phyloP scores from a whole-genome alignment of 768 basidiomycete genomes.

The Trametopsis cervina region DNA sequence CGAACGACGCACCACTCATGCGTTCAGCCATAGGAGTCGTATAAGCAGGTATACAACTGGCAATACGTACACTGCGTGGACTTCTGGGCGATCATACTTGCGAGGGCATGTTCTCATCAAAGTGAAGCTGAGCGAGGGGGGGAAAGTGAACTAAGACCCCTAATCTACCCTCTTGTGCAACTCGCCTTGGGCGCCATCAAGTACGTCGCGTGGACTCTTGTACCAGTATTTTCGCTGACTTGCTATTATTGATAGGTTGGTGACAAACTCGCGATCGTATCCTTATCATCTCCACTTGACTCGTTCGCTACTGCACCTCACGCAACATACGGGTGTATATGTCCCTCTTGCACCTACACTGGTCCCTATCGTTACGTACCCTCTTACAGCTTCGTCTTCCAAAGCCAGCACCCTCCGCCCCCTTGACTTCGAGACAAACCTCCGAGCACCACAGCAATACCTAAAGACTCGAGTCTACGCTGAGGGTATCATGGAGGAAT shows the following conservation, averaged over 20 bases:
- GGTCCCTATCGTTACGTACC: conserved; percentile 76
- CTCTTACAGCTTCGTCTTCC: conserved; percentile 61
- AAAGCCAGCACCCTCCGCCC: conserved; percentile 85
- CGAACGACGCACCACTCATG: background rate
- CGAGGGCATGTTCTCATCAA: conserved; percentile 66
- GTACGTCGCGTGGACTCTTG: conserved; percentile 37
- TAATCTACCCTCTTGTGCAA: conserved; percentile 95
- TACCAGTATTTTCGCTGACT: conserved; percentile 1
- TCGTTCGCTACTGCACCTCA: conserved; percentile 82
- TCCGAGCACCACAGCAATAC: conserved; percentile 86
- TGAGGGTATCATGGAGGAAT: conserved; percentile 80
- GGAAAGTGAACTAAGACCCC: conserved; percentile 75
- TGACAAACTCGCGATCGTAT: conserved; percentile 86
- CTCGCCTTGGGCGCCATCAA: conserved; percentile 89
- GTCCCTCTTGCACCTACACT: conserved; percentile 85
- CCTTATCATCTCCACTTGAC: conserved; percentile 92
- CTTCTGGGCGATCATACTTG: conserved; percentile 91
- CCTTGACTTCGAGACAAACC: conserved; percentile 80
- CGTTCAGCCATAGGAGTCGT: conserved; percentile 59
- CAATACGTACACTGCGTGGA: conserved; percentile 94
- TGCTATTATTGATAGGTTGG: conserved; percentile 46
- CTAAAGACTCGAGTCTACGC: conserved; percentile 79
- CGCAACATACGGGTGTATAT: conserved; percentile 76
- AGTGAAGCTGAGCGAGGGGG: conserved; percentile 42
- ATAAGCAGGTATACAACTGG: conserved; percentile 97